These are phyloP conservation scores for Cryptococcus sp. DNA, from an alignment of 1,284 basidiomycete species.

Conservation along the genomic window DNA sequence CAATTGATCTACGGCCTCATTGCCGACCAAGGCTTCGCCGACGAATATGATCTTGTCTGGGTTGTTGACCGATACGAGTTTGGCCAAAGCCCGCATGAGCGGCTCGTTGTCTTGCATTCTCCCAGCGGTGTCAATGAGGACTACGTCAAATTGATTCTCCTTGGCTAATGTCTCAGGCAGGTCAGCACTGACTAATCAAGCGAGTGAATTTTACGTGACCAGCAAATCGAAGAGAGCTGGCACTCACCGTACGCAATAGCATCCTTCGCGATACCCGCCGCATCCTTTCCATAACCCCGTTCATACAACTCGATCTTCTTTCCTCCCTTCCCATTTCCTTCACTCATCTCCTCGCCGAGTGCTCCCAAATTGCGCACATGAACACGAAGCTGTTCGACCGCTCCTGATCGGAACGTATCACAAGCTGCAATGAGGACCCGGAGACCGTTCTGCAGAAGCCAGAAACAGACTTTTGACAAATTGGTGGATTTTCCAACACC, in stretches of 20 bases:
- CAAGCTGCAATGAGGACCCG: conserved; percentile 96
- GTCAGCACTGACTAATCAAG: neutral
- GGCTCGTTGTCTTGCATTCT: conserved; percentile 99
- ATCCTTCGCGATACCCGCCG: conserved; percentile 94
- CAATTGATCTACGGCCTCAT: conserved; percentile 93
- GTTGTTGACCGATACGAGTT: conserved; percentile 87
- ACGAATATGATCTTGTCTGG: conserved; percentile 97
- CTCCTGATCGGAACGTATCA: conserved; percentile 97
- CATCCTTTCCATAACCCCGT: conserved; percentile 96
- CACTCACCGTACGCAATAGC: conserved; percentile 80
- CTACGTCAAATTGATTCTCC: conserved; percentile 87
- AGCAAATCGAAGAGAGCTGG: neutral
- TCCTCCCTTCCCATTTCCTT: conserved; percentile 29
- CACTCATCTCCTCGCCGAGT: conserved; percentile 71
- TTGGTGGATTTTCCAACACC: conserved; percentile 99
- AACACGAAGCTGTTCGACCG: conserved; percentile 95
- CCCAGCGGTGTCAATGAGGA: conserved; percentile 95
- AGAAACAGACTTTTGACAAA: conserved; percentile 97
- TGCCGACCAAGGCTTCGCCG: conserved; percentile 92
- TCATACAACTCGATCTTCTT: conserved; percentile 84
- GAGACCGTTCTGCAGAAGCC: conserved; percentile 93
- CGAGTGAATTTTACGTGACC: neutral
- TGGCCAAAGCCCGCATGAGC: conserved; percentile 95
- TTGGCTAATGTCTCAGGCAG: conserved; percentile 60
- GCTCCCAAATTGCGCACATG: conserved; percentile 94